Percentiles rank a stretch among this genome's conserved stretches.
Evolutionary conservation across 2,329 filamentous ascomycete species (phyloP).

Genomic region (Colletotrichum abscissum): DNA sequence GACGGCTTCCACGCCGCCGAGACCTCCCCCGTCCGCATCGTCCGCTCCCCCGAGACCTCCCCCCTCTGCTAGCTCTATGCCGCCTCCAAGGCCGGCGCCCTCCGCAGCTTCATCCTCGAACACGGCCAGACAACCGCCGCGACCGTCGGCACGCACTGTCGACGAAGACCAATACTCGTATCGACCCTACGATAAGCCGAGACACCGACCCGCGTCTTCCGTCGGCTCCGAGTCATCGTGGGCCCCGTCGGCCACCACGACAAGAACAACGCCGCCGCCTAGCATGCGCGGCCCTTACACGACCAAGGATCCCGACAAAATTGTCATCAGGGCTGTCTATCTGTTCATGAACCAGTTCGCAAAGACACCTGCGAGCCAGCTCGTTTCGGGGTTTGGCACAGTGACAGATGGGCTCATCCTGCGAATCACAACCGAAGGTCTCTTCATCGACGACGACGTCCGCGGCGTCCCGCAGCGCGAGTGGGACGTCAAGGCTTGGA

Average conservation of each 20-base stretch:
- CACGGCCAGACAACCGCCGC: conserved; percentile 51
- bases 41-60: conserved; percentile 36
- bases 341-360: conserved; percentile 90
- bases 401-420: conserved; percentile 94
- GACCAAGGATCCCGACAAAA: conserved; percentile 94
- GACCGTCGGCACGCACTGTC: conserved; percentile 67
- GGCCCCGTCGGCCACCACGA: conserved; percentile 84
- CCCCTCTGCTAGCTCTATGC: conserved; percentile 28
- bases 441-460: conserved; percentile 97
- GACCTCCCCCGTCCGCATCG: conserved; percentile 40
- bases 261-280: conserved; percentile 84
- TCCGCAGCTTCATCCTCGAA: conserved; percentile 39
- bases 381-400: conserved; percentile 83
- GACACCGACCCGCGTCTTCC: conserved; percentile 73
- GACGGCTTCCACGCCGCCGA: conserved; percentile 49
- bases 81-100: conserved; percentile 37
- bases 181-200: conserved; percentile 80
- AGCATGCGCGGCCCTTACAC: conserved; percentile 82
- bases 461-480: conserved; percentile 92
- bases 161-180: conserved; percentile 78
- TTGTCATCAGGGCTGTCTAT: conserved; percentile 94
- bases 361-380: conserved; percentile 89
- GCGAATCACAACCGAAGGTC: conserved; percentile 90
- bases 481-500: conserved; percentile 99
- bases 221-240: conserved; percentile 86